phyloP scores from a whole-genome alignment of 345 rosid genomes.

The Cochlearia excelsa region DNA sequence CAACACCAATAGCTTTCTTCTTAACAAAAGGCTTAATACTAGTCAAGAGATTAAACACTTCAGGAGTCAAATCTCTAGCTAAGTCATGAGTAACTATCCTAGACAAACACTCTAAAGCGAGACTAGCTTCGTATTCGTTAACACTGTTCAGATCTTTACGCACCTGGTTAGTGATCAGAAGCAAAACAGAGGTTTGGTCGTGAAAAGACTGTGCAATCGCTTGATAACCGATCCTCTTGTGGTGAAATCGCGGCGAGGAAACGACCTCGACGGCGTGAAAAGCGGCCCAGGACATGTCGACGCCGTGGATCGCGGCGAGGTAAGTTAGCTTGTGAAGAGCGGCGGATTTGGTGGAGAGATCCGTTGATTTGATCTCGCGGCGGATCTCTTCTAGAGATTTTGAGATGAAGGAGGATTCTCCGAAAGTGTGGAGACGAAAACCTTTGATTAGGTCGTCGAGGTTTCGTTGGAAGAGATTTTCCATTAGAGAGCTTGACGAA shows the following conservation, averaged over 20 bases:
- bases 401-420: constrained; percentile 60
- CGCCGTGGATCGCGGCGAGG: constrained; percentile 65
- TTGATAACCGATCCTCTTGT: constrained; percentile 75
- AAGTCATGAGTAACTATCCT: constrained; percentile 74
- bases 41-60: constrained; percentile 68
- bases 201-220: constrained; percentile 77
- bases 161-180: constrained; percentile 80
- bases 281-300: constrained; percentile 86
- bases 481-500: constrained; percentile 61
- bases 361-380: constrained; percentile 80
- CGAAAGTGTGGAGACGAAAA: constrained; percentile 57
- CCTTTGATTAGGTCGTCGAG: constrained; percentile 86
- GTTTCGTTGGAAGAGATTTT: constrained; percentile 76
- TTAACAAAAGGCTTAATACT: constrained; percentile 62
- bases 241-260: constrained; percentile 66
- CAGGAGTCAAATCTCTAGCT: constrained; percentile 81
- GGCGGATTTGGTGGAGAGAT: constrained; percentile 70
- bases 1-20: constrained; percentile 77
- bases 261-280: constrained; percentile 87
- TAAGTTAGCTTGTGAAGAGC: constrained; percentile 87
- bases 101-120: constrained; percentile 77
- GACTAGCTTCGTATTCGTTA: constrained; percentile 71
- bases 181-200: constrained; percentile 74
- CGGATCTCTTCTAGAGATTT: constrained; percentile 79
- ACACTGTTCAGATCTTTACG: constrained; percentile 73